These are phyloP conservation scores for Mollisiaceae sp. DNA, from an alignment of 2,329 filamentous ascomycete species.

Conservation along the genomic window DNA sequence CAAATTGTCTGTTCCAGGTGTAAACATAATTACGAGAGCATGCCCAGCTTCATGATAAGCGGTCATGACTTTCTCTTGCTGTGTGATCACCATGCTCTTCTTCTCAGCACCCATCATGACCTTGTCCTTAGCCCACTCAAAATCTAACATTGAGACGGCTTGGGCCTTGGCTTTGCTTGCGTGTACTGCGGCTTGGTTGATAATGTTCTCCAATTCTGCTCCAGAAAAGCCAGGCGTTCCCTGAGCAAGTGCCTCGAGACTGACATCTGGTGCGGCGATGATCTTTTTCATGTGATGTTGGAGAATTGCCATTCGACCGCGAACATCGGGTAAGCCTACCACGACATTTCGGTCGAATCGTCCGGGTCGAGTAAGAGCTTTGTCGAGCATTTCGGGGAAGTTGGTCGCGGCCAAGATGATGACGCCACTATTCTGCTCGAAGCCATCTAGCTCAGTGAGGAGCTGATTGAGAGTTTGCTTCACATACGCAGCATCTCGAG, in stretches of 20 bases:
- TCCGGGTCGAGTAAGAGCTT: slow-evolving; percentile 90
- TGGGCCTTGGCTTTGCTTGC: slow-evolving; percentile 86
- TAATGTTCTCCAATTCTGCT: slow-evolving; percentile 93
- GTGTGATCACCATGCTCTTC: slow-evolving; percentile 85
- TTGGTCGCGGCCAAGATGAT: slow-evolving; percentile 97
- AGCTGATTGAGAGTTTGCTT: slow-evolving; percentile 98
- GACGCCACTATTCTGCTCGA: slow-evolving; percentile 91
- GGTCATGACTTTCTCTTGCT: slow-evolving; percentile 95
- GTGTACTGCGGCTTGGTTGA: slow-evolving; percentile 93
- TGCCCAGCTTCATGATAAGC: slow-evolving; percentile 97
- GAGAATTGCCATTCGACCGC: slow-evolving; percentile 89
- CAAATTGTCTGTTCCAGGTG: slow-evolving; percentile 72
- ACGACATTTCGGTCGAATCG: slow-evolving; percentile 93
- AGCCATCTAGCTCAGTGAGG: slow-evolving; percentile 94
- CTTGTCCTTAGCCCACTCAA: slow-evolving; percentile 98
- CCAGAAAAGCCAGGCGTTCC: slow-evolving; percentile 92
- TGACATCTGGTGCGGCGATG: slow-evolving; percentile 78
- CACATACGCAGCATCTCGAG: slow-evolving; percentile 90
- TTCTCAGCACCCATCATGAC: slow-evolving; percentile 96
- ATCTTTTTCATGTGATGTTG: slow-evolving; percentile 94
- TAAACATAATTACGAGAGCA: slow-evolving; percentile 86
- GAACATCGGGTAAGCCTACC: slow-evolving; percentile 89
- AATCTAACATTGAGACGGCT: slow-evolving; percentile 77
- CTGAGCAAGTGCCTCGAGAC: slow-evolving; percentile 81
- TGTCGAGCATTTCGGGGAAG: slow-evolving; percentile 91